Evolutionary conservation across 371 early-diverging fungal species (phyloP), one percentile per base, ranked within the genome.

Genomic region (Syncephalastrum sp.): DNA sequence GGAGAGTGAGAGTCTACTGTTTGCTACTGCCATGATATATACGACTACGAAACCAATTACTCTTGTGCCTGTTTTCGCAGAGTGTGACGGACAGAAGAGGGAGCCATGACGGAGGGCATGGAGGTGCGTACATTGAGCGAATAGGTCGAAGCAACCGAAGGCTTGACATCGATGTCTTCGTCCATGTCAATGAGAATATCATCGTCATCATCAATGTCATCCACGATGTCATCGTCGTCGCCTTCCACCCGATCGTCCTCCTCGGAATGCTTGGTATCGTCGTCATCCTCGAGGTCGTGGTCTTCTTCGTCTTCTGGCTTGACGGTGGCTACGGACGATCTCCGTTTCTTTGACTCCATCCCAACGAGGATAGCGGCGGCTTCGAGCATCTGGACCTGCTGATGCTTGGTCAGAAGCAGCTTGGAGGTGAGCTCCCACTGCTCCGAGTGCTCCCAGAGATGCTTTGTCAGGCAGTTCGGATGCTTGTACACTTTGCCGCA

Each of bases 381-480:
- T 61, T 86, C 85, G 56, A 84, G 68, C 59, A 86, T 54, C 53
- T 82, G 83, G 3, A 86, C 88, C 59, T 90, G 90, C 53, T 88
- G 88, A 63, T 90, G 90, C 55, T 87, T 88, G 17, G 87, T 82
- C 27, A 88, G 66, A 23, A 81, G 67, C 47, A 89, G 67, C 53
- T 86, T 85, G 49, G 79, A 75, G 2, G 86, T 82, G 24, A 80
- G 56, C 33, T 80, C 78, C 90, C 90, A 90, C 55, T 82, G 74
- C 48, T 80, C 82, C 17, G 86, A 84, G 55, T 90, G 90, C 54
- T 88, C 86, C 87, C 86, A 85, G 19, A 82, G 79, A 68, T 90
- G 90, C 64, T 85, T 85, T 79, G 57, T 81, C 76, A 86, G 70
- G 53, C 81, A 83, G 56, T 77, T 81, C 24, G 79, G 74, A 51